A percentile compares a stretch with the other conserved stretches of the same genome.
Evolutionary conservation across 2,329 filamentous ascomycete species (phyloP).

Genomic region (Monosporascus sp.): DNA sequence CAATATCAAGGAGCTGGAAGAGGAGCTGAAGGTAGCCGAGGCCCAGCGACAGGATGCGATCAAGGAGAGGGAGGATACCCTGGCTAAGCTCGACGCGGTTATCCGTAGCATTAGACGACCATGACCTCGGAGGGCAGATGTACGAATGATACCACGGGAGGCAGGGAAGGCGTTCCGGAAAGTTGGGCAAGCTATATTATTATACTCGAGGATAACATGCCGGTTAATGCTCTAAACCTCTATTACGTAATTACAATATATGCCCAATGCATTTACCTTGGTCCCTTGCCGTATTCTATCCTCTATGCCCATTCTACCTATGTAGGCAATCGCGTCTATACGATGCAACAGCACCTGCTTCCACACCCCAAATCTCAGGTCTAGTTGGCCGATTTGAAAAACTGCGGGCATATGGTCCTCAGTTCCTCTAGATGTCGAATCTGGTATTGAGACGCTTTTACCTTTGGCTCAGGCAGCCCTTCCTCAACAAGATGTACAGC

Average conservation of each 20-base stretch:
- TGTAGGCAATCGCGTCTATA: background rate
- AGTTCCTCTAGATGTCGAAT: conserved; percentile 74
- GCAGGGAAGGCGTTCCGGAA: conserved; percentile 13
- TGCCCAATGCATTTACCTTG: too few relatives aligned
- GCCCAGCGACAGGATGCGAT: conserved; percentile 57
- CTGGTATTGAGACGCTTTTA: conserved; percentile 65
- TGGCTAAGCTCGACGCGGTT: conserved; percentile 55
- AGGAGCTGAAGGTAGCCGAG: conserved; percentile 59
- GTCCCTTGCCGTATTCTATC: too few relatives aligned
- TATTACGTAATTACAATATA: too few relatives aligned
- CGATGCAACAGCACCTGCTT: background rate
- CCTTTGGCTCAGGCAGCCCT: conserved; percentile 56
- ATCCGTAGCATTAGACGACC: conserved; percentile 56
- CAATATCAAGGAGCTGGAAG: conserved; percentile 59
- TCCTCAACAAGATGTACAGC: conserved; percentile 82
- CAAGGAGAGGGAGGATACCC: conserved; percentile 57
- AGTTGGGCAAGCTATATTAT: conserved; percentile 1
- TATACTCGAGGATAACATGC: background rate
- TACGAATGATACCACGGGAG: conserved; percentile 19
- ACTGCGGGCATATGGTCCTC: conserved; percentile 69
- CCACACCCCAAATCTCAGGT: conserved; percentile 1
- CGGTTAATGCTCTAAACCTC: too few relatives aligned
- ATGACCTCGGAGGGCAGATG: conserved; percentile 26
- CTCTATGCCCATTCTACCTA: background rate
- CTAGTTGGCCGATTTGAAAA: conserved; percentile 60